phyloP scores from a whole-genome alignment of 495 filamentous ascomycete genomes.

The Astrocystis sublimbata region DNA sequence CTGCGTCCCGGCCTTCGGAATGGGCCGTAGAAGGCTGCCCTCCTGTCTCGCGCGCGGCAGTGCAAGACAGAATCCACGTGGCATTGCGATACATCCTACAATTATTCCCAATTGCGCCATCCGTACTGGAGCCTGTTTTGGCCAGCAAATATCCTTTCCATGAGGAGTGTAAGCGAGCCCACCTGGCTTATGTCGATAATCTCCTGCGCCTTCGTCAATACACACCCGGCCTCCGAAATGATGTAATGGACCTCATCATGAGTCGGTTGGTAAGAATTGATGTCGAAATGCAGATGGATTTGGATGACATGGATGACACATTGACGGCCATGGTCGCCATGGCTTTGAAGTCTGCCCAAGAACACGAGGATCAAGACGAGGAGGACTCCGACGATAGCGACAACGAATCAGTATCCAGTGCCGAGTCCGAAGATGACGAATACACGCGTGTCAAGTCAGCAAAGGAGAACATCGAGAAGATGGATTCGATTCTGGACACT shows the following conservation, averaged over 20 bases:
- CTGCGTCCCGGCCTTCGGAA: constrained; percentile 48
- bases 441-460: constrained; percentile 58
- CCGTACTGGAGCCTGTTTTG: constrained; percentile 65
- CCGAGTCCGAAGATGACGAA: constrained; percentile 49
- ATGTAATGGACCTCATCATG: constrained; percentile 80
- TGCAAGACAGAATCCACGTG: constrained; percentile 71
- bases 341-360: constrained; percentile 37
- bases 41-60: constrained; percentile 56
- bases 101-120: constrained; percentile 71
- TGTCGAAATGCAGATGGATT: constrained; percentile 88
- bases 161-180: constrained; percentile 68
- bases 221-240: constrained; percentile 74
- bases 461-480: constrained; percentile 80
- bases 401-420: constrained; percentile 53
- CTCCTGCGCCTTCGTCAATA: constrained; percentile 72
- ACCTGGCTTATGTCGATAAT: constrained; percentile 77
- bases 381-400: constrained; percentile 62
- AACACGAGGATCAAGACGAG: constrained; percentile 42
- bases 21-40: constrained; percentile 62
- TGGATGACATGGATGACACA: constrained; percentile 73
- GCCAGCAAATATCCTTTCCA: constrained; percentile 70
- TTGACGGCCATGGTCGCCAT: constrained; percentile 51
- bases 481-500: constrained; percentile 88
- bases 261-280: constrained; percentile 88
- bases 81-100: constrained; percentile 73